Conservation (phyloP, 2,329 filamentous ascomycete species). For the Akanthomyces lecanii region DNA sequence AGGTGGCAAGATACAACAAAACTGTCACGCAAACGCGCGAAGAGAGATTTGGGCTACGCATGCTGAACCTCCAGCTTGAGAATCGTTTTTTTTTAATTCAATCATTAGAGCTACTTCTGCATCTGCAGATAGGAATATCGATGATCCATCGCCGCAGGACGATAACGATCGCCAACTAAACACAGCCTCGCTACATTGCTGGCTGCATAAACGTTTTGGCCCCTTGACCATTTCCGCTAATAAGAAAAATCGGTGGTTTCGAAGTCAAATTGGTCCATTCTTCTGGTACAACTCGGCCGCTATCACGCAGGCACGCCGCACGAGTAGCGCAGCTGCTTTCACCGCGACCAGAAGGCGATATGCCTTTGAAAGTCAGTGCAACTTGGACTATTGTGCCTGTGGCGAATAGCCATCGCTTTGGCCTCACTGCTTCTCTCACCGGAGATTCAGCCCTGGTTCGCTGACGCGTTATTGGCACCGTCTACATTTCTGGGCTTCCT, state of each 20-base stretch:
- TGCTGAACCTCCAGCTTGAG: background rate
- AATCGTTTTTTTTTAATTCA: constrained; percentile 4
- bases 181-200: background rate
- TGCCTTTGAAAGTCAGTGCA: background rate
- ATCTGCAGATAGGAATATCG: constrained; percentile 7
- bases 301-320: background rate
- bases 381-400: background rate
- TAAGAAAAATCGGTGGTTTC: background rate
- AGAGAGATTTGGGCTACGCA: background rate
- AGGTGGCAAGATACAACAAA: background rate
- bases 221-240: background rate
- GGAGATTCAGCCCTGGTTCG: constrained; percentile 15
- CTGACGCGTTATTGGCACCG: constrained; percentile 24
- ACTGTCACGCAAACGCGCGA: background rate
- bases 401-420: background rate
- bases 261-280: background rate
- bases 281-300: background rate
- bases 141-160: background rate
- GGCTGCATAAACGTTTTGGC: background rate
- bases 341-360: background rate
- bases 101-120: constrained; percentile 13
- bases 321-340: background rate
- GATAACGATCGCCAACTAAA: background rate
- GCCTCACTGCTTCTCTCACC: background rate
- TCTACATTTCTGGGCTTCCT: constrained; percentile 41